Evolutionary conservation across 1,284 basidiomycete species (phyloP).

Genomic region (Sporisorium graminicola): DNA sequence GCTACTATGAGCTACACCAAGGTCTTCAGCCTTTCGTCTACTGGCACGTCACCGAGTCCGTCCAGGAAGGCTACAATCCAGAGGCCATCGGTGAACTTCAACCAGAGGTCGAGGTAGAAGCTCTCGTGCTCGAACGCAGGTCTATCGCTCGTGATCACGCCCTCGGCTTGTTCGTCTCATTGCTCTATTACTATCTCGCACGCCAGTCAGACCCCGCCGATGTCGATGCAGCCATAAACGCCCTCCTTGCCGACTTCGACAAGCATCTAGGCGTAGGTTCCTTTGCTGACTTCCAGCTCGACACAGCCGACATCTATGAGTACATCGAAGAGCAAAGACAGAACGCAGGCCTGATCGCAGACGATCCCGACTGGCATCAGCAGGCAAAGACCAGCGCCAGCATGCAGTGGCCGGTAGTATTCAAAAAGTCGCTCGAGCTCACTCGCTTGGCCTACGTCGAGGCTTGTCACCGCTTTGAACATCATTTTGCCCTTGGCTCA

Average conservation of each 20-base stretch:
- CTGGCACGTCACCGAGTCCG: constrained; percentile 44
- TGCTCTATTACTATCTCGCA: constrained; percentile 22
- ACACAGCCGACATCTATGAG: constrained; percentile 27
- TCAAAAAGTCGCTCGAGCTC: constrained; percentile 24
- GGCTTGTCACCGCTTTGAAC: constrained; percentile 30
- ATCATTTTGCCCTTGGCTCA: constrained; percentile 9
- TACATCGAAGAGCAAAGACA: constrained; percentile 36
- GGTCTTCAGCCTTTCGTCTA: constrained; percentile 43
- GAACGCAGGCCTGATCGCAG: constrained; percentile 22
- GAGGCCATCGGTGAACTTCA: constrained; percentile 30
- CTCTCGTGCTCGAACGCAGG: constrained; percentile 33
- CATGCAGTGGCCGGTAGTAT: constrained; percentile 26
- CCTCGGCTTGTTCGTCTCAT: constrained; percentile 34
- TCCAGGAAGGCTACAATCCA: constrained; percentile 32
- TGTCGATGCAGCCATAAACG: constrained; percentile 11
- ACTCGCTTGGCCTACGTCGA: constrained; percentile 28
- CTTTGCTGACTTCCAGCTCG: constrained; percentile 17
- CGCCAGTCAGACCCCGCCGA: constrained; percentile 1
- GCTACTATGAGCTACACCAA: constrained; percentile 21
- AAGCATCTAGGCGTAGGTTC: constrained; percentile 2
- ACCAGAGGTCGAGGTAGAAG: constrained; percentile 39
- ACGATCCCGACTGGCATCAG: constrained; percentile 32
- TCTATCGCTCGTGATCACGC: constrained; percentile 33
- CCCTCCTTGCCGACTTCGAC: constrained; percentile 14
- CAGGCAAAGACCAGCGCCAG: not conserved